These are phyloP conservation scores for Mycosphaerella arachidis DNA, from an alignment of 2,329 filamentous ascomycete genomes.

Conservation along the genomic window DNA sequence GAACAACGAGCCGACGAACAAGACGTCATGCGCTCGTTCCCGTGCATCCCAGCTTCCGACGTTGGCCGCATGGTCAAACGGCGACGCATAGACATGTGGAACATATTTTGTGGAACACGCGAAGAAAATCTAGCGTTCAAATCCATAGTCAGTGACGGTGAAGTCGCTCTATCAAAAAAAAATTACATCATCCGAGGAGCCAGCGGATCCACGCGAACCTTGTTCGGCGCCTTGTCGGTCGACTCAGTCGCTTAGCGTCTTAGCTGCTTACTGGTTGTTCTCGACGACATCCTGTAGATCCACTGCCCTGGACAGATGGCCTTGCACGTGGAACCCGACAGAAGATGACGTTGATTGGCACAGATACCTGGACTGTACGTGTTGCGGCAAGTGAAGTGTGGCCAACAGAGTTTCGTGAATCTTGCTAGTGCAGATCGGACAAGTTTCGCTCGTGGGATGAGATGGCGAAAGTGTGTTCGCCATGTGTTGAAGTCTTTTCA, in stretches of 20 bases:
- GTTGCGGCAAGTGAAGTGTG: background rate
- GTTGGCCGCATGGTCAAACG: slow-evolving; percentile 11
- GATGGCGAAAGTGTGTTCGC: background rate
- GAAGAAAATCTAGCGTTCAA: background rate
- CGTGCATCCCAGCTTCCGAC: slow-evolving; percentile 6
- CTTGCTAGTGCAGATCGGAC: background rate
- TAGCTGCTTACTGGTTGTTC: slow-evolving; percentile 10
- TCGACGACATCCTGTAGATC: slow-evolving; percentile 14
- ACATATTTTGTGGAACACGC: background rate
- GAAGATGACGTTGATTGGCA: slow-evolving; percentile 1
- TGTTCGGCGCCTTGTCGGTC: slow-evolving; percentile 5
- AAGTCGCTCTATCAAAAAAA: background rate
- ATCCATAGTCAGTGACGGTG: background rate
- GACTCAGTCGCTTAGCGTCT: background rate
- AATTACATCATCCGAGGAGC: slow-evolving; percentile 1
- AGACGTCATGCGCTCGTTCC: background rate
- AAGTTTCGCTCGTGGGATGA: background rate
- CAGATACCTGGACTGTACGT: background rate
- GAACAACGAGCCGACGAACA: slow-evolving; percentile 1
- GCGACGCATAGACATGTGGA: slow-evolving; percentile 4
- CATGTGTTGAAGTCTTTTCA: background rate
- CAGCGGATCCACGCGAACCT: too few relatives aligned
- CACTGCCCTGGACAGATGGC: background rate
- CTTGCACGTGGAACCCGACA: slow-evolving; percentile 1
- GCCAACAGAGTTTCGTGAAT: background rate